These are phyloP conservation scores for Russula emetica DNA, from an alignment of 768 basidiomycete species.

Conservation along the genomic window DNA sequence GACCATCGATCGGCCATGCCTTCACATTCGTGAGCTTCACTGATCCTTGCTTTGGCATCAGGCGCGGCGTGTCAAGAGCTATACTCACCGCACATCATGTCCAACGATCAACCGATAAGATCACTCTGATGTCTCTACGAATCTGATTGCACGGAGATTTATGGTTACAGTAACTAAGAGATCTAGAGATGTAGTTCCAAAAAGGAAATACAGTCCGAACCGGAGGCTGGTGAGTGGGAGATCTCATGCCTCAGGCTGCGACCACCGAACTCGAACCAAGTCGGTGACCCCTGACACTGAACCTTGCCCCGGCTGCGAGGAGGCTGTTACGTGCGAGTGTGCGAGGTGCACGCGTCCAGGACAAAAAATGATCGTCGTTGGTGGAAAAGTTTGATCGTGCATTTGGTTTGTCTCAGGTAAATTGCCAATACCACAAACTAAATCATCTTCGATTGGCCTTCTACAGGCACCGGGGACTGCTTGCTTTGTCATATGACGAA, in stretches of 20 bases:
- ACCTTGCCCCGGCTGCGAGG: background rate
- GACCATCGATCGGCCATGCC: background rate
- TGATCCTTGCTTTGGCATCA: background rate
- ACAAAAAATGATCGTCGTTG: too few species aligned
- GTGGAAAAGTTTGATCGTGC: too few species aligned
- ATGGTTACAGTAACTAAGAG: background rate
- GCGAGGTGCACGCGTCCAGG: background rate
- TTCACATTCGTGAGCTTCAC: background rate
- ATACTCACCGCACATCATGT: background rate
- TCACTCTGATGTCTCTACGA: background rate
- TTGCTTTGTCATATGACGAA: too few species aligned
- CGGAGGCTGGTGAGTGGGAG: background rate
- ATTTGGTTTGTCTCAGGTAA: too few species aligned
- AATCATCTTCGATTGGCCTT: too few species aligned
- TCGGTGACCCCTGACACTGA: slow-evolving; percentile 9
- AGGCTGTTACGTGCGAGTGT: background rate
- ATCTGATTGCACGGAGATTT: background rate
- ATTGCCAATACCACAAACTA: too few species aligned
- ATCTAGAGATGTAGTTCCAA: background rate
- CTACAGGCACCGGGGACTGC: too few species aligned
- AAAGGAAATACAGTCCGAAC: background rate
- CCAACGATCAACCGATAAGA: background rate
- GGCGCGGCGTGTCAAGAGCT: background rate
- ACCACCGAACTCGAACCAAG: background rate
- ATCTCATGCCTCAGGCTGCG: background rate